Evolutionary conservation across 345 rosid species (phyloP).

Genomic region (Dimocarpus longan): DNA sequence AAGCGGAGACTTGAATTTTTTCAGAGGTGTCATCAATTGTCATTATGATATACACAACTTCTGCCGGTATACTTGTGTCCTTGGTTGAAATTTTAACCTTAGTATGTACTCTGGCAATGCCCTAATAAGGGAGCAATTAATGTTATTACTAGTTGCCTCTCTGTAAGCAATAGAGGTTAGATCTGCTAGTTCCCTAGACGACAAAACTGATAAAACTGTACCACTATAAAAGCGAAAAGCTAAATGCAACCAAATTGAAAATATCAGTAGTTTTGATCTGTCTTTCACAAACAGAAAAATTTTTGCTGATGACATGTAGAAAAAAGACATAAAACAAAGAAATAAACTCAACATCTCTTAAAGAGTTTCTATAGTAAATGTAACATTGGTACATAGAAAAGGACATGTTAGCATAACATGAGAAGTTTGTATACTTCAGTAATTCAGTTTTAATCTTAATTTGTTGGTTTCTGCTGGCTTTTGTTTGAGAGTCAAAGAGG

Average conservation of each 20-base stretch:
- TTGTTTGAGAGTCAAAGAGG: not conserved
- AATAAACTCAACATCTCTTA: not conserved
- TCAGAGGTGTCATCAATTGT: no score
- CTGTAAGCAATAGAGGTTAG: no score
- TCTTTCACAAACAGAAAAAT: not conserved
- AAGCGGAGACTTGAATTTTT: no score
- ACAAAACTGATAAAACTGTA: not conserved
- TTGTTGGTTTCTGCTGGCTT: constrained; percentile 1
- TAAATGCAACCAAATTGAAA: no score
- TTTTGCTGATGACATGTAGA: not conserved
- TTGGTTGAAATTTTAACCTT: no score
- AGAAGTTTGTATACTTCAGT: not conserved
- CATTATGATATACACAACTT: no score
- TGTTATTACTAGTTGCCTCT: no score
- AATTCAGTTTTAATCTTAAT: not conserved
- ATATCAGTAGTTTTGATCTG: not conserved
- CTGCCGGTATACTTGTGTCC: no score
- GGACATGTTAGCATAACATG: constrained; percentile 4
- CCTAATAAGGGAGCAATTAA: no score
- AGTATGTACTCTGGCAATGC: no score
- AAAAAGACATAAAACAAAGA: not conserved
- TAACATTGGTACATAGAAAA: not conserved
- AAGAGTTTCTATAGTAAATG: not conserved
- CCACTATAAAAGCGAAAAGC: not conserved
- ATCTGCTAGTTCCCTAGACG: no score